Percentiles rank a stretch among this genome's conserved stretches.
These are phyloP conservation scores for Daucus carota DNA, from an alignment of 129 eudicot genomes.

Conservation along the genomic window DNA sequence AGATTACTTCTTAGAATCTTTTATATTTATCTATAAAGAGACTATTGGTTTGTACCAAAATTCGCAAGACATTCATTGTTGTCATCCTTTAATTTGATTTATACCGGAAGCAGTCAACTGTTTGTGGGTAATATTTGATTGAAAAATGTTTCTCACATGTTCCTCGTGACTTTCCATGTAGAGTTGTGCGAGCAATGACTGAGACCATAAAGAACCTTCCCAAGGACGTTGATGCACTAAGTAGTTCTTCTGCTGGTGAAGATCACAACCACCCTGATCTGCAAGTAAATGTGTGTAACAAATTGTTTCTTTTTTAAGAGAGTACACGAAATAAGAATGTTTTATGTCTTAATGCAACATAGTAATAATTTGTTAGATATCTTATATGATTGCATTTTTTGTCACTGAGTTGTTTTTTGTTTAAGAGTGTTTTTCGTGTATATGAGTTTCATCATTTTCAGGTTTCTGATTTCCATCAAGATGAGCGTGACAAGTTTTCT, in stretches of 20 bases:
- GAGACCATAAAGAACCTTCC: slow-evolving; percentile 57
- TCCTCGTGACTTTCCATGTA: slow-evolving; percentile 17
- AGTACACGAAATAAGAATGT: neutral
- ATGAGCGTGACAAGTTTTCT: slow-evolving; percentile 21
- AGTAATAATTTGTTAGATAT: neutral
- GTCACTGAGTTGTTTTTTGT: neutral
- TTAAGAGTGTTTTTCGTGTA: slow-evolving; percentile 3
- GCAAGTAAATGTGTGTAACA: slow-evolving; percentile 36
- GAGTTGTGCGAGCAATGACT: slow-evolving; percentile 85
- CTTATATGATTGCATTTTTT: neutral
- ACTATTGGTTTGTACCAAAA: neutral
- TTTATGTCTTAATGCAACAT: neutral
- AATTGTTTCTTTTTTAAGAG: neutral
- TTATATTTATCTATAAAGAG: neutral
- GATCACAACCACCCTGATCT: slow-evolving; percentile 31
- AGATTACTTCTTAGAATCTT: neutral
- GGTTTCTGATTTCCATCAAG: slow-evolving; percentile 28
- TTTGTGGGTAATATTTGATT: neutral
- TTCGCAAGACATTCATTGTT: neutral
- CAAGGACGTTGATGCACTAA: slow-evolving; percentile 33
- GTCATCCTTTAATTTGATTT: neutral
- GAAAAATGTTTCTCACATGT: neutral
- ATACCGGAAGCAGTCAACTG: neutral
- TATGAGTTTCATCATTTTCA: slow-evolving; percentile 14
- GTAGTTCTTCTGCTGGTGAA: slow-evolving; percentile 21